These are phyloP conservation scores for Pythium aquatile DNA, from an alignment of 352 stramenopile species.

Conservation along the genomic window DNA sequence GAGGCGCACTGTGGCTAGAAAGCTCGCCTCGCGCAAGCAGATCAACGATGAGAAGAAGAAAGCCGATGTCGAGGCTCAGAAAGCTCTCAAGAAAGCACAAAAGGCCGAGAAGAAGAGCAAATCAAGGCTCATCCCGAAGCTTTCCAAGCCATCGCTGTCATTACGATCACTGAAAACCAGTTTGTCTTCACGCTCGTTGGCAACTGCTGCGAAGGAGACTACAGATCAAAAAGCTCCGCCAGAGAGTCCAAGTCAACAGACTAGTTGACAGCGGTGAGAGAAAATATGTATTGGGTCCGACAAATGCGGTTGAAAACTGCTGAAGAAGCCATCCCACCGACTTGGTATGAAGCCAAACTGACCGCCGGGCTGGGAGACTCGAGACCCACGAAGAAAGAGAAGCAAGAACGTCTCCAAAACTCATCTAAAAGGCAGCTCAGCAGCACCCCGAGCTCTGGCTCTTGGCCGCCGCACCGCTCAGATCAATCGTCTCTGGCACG, in stretches of 20 bases:
- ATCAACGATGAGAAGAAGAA: slow-evolving; percentile 31
- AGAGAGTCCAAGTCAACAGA: neutral
- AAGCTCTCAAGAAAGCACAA: slow-evolving; percentile 26
- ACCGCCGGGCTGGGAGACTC: neutral
- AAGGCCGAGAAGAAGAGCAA: slow-evolving; percentile 1
- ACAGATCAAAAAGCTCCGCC: neutral
- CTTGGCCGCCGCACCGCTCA: slow-evolving; percentile 72
- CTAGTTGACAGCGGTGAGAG: neutral
- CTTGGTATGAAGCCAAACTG: no score
- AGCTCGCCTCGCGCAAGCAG: slow-evolving; percentile 39
- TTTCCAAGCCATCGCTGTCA: slow-evolving; percentile 9
- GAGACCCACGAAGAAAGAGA: neutral
- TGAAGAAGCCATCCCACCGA: no score
- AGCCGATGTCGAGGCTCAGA: slow-evolving; percentile 22
- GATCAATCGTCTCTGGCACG: slow-evolving; percentile 83
- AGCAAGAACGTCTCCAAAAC: slow-evolving; percentile 10
- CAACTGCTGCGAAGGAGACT: neutral
- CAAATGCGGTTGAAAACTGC: neutral
- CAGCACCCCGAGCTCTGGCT: slow-evolving; percentile 71
- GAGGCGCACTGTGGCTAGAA: slow-evolving; percentile 36
- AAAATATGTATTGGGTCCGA: neutral
- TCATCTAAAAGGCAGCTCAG: slow-evolving; percentile 32
- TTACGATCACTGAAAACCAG: slow-evolving; percentile 15
- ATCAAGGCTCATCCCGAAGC: slow-evolving; percentile 12
- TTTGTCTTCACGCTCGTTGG: slow-evolving; percentile 10